A percentile compares a stretch with the other conserved stretches of the same genome.
Conservation (phyloP, 2,329 filamentous ascomycete genomes). For the Alternaria sp. region DNA sequence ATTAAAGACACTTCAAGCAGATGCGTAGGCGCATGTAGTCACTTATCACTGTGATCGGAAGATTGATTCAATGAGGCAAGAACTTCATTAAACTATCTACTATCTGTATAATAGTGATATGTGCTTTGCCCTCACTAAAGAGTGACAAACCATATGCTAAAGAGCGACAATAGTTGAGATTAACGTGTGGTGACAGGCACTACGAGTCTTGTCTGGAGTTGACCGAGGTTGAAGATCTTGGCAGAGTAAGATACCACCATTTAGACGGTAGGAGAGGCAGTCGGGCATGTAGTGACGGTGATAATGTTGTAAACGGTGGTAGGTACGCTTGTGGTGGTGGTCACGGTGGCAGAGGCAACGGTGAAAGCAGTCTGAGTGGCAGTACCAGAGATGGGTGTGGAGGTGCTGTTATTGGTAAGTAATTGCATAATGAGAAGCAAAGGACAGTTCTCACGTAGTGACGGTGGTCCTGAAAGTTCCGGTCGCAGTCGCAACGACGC, state of each 20-base stretch:
- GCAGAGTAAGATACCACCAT: not conserved
- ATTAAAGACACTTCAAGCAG: not conserved
- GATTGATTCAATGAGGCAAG: not conserved
- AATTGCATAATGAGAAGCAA: not conserved
- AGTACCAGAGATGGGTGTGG: not conserved
- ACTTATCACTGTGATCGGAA: not conserved
- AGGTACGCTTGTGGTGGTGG: not conserved
- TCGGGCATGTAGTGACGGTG: slow-evolving; percentile 1
- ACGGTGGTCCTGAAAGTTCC: not conserved
- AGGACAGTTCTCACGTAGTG: not conserved
- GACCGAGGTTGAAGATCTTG: not conserved
- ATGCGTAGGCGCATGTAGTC: not conserved
- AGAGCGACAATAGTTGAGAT: slow-evolving; percentile 2
- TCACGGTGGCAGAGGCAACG: not conserved
- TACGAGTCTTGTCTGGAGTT: not conserved
- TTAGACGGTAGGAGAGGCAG: not conserved
- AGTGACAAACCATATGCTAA: slow-evolving; percentile 2
- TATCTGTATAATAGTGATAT: not conserved
- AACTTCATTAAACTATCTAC: slow-evolving; percentile 4
- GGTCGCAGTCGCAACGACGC: not conserved
- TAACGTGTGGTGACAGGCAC: not conserved
- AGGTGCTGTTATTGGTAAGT: slow-evolving; percentile 8
- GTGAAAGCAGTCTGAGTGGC: not conserved
- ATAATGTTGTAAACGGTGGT: not conserved
- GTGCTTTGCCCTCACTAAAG: not conserved